Evolutionary conservation across 2,329 filamentous ascomycete species (phyloP).

Genomic region (Colletotrichum australisinense): DNA sequence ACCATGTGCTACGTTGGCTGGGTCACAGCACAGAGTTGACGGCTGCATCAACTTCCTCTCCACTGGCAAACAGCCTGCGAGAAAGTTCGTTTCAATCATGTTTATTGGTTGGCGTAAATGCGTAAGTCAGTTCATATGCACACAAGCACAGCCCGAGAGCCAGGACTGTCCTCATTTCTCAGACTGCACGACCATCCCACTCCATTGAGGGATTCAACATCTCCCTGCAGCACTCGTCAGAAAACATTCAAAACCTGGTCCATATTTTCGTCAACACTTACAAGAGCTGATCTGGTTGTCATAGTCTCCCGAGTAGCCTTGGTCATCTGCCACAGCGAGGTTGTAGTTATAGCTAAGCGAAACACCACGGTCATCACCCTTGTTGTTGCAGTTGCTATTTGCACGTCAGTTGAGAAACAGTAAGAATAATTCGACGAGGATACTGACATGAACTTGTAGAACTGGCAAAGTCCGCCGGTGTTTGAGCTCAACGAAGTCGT

Average conservation of each 20-base stretch:
- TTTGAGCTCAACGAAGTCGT: conserved; percentile 27
- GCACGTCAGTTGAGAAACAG: background rate
- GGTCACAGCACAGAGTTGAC: too few species aligned
- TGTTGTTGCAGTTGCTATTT: conserved; percentile 13
- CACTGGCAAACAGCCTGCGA: too few species aligned
- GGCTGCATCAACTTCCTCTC: too few species aligned
- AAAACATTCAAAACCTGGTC: background rate
- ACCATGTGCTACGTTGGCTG: too few species aligned
- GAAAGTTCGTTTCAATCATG: background rate
- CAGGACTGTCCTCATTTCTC: background rate
- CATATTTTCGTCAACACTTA: background rate
- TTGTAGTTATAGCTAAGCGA: conserved; percentile 27
- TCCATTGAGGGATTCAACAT: conserved; percentile 2
- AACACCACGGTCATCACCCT: conserved; percentile 28
- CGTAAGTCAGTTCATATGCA: background rate
- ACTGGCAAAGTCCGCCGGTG: conserved; percentile 28
- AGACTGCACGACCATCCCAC: background rate
- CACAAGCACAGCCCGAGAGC: background rate
- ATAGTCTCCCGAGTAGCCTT: conserved; percentile 22
- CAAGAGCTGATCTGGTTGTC: conserved; percentile 33
- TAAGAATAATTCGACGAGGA: too few species aligned
- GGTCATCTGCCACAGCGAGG: background rate
- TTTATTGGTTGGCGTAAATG: background rate
- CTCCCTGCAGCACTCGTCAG: conserved; percentile 1
- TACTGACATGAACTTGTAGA: conserved; percentile 19